A percentile compares a stretch with the other conserved stretches of the same genome.
phyloP scores from a whole-genome alignment of 2,329 filamentous ascomycete species.

The Monosporascus sp. region DNA sequence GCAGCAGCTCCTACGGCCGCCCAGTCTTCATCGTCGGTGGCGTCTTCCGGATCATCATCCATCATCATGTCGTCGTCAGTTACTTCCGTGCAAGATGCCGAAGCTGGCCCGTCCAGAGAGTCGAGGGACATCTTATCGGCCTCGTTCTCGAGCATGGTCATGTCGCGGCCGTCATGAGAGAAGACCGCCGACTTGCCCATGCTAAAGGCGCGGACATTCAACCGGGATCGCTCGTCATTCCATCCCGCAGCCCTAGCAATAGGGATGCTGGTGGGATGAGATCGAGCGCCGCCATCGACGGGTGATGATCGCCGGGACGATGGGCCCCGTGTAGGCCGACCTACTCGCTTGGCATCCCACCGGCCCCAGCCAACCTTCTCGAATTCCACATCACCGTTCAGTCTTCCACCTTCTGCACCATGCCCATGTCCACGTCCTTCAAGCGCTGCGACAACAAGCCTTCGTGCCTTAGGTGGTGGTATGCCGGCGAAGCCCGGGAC shows the following conservation, averaged over 20 bases:
- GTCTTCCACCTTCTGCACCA: slow-evolving; percentile 52
- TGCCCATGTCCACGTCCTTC: slow-evolving; percentile 63
- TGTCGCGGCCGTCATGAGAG: slow-evolving; percentile 63
- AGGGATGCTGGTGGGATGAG: slow-evolving; percentile 48
- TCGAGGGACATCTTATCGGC: slow-evolving; percentile 94
- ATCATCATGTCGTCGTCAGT: slow-evolving; percentile 59
- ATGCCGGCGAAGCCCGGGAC: slow-evolving; percentile 91
- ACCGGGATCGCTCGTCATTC: slow-evolving; percentile 41
- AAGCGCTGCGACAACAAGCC: slow-evolving; percentile 85
- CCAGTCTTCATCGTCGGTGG: slow-evolving; percentile 97
- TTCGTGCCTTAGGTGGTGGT: slow-evolving; percentile 80
- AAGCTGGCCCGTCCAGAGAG: slow-evolving; percentile 58
- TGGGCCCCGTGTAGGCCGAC: slow-evolving; percentile 47
- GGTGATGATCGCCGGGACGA: slow-evolving; percentile 34
- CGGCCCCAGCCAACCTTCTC: slow-evolving; percentile 97
- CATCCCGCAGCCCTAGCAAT: slow-evolving; percentile 43
- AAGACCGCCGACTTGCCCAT: slow-evolving; percentile 69
- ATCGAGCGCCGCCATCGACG: slow-evolving; percentile 33
- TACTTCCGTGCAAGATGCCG: slow-evolving; percentile 72
- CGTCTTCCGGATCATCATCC: slow-evolving; percentile 74
- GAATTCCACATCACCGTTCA: slow-evolving; percentile 71
- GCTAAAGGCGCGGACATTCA: slow-evolving; percentile 51
- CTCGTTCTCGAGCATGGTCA: slow-evolving; percentile 72
- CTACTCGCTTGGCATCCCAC: slow-evolving; percentile 80
- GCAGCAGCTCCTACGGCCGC: slow-evolving; percentile 81